Evolutionary conservation across 148 eudicot genomes (phyloP).

Genomic region (Agrostemma githago): DNA sequence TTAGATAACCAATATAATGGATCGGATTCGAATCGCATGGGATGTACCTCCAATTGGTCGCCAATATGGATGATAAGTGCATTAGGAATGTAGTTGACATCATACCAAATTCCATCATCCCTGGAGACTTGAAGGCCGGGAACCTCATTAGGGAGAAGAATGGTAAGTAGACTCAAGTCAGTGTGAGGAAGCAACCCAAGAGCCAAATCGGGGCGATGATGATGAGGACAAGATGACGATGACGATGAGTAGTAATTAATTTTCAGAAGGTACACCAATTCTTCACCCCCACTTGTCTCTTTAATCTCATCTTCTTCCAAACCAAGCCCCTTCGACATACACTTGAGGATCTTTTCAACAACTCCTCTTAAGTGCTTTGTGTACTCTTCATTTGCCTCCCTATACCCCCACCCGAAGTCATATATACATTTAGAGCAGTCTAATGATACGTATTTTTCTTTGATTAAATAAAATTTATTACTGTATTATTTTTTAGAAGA

Average conservation of each 20-base stretch:
- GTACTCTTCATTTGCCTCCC: constrained; percentile 67
- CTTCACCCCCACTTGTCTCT: constrained; percentile 49
- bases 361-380: constrained; percentile 35
- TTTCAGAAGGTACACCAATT: constrained; percentile 47
- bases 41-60: constrained; percentile 77
- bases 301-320: constrained; percentile 38
- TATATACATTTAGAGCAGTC: no score
- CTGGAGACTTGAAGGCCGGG: constrained; percentile 70
- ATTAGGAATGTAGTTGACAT: constrained; percentile 67
- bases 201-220: constrained; percentile 74
- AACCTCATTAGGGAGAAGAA: constrained; percentile 67
- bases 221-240: constrained; percentile 37
- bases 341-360: constrained; percentile 42
- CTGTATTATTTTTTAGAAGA: no score
- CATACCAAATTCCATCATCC: constrained; percentile 53
- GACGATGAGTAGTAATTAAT: constrained; percentile 46
- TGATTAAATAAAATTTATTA: no score
- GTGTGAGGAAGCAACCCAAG: constrained; percentile 68
- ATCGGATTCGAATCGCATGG: no score
- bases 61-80: constrained; percentile 80
- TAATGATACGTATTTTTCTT: no score
- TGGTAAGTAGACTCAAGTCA: constrained; percentile 52
- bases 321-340: constrained; percentile 53
- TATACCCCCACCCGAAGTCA: not conserved
- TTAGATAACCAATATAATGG: no score